Percentiles rank a stretch among this genome's conserved stretches.
phyloP scores from a whole-genome alignment of 1,284 basidiomycete species.

The Xerocomus nothofagi region DNA sequence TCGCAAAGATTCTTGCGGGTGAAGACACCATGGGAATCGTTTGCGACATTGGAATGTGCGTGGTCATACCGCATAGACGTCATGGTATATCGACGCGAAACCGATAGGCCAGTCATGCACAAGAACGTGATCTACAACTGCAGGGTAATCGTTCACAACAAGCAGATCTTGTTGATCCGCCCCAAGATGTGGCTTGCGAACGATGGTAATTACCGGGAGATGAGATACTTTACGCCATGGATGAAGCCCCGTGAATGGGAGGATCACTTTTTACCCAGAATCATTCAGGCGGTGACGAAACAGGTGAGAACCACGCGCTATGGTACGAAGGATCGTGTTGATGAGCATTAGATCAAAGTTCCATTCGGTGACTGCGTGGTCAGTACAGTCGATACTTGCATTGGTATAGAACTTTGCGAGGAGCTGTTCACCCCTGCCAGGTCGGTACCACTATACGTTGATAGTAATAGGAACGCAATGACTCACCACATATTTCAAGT shows the following conservation, averaged over 20 bases:
- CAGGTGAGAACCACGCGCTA: constrained; percentile 54
- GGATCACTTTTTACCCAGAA: constrained; percentile 85
- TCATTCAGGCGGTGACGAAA: constrained; percentile 84
- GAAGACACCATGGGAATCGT: constrained; percentile 78
- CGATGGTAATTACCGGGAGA: constrained; percentile 96
- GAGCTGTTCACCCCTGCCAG: constrained; percentile 96
- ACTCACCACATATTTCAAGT: constrained; percentile 33
- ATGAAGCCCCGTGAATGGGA: constrained; percentile 84
- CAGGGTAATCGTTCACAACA: constrained; percentile 84
- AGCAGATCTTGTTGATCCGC: constrained; percentile 88
- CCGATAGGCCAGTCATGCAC: constrained; percentile 85
- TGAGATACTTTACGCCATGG: constrained; percentile 98
- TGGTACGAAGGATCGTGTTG: background rate
- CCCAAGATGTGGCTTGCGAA: constrained; percentile 99
- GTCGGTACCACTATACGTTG: constrained; percentile 42
- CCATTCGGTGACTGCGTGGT: constrained; percentile 96
- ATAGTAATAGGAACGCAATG: background rate
- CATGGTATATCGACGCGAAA: constrained; percentile 1
- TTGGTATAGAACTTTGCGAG: constrained; percentile 96
- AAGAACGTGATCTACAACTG: constrained; percentile 99
- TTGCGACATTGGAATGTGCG: constrained; percentile 93
- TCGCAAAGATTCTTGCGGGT: constrained; percentile 82
- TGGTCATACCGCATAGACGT: constrained; percentile 6
- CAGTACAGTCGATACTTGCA: constrained; percentile 91
- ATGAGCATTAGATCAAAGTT: constrained; percentile 59